These are phyloP conservation scores for Ophiostoma himal-ulmi DNA, from an alignment of 2,329 filamentous ascomycete genomes.

Conservation along the genomic window DNA sequence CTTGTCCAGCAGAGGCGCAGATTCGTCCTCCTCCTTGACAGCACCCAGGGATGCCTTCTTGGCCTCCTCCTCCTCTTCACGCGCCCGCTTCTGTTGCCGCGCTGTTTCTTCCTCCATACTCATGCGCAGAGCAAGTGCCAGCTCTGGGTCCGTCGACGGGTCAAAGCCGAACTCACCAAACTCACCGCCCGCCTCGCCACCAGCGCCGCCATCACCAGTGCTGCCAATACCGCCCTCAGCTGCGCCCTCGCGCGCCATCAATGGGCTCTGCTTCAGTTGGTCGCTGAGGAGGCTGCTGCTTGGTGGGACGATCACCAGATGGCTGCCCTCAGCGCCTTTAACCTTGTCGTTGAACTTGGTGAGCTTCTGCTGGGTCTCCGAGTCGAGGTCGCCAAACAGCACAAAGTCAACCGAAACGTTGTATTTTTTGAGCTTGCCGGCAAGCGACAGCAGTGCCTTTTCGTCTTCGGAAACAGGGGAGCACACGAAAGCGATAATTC, in stretches of 20 bases:
- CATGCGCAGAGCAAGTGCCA: conserved; percentile 92
- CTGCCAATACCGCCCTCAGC: conserved; percentile 51
- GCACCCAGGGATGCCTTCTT: conserved; percentile 53
- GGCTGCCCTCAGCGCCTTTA: conserved; percentile 83
- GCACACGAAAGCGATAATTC: conserved; percentile 95
- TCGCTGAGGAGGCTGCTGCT: conserved; percentile 90
- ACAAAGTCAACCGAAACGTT: conserved; percentile 92
- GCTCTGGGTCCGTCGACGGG: conserved; percentile 83
- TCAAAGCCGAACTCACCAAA: conserved; percentile 83
- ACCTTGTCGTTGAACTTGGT: conserved; percentile 89
- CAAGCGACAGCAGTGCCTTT: conserved; percentile 79
- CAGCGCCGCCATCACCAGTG: conserved; percentile 50
- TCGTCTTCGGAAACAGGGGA: conserved; percentile 86
- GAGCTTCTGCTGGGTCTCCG: conserved; percentile 84
- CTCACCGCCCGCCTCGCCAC: conserved; percentile 53
- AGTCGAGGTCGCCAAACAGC: conserved; percentile 87
- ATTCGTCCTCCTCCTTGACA: conserved; percentile 74
- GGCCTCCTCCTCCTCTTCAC: conserved; percentile 64
- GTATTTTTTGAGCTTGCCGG: conserved; percentile 98
- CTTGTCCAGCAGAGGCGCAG: conserved; percentile 56
- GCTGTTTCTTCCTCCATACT: conserved; percentile 98
- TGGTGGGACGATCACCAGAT: conserved; percentile 84
- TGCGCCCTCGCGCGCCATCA: conserved; percentile 75
- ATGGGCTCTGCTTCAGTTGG: conserved; percentile 81
- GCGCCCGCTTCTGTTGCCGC: conserved; percentile 77